A percentile compares a stretch with the other conserved stretches of the same genome.
Evolutionary conservation across 139 green algal genomes (phyloP).

Genomic region (Volvox africanus): DNA sequence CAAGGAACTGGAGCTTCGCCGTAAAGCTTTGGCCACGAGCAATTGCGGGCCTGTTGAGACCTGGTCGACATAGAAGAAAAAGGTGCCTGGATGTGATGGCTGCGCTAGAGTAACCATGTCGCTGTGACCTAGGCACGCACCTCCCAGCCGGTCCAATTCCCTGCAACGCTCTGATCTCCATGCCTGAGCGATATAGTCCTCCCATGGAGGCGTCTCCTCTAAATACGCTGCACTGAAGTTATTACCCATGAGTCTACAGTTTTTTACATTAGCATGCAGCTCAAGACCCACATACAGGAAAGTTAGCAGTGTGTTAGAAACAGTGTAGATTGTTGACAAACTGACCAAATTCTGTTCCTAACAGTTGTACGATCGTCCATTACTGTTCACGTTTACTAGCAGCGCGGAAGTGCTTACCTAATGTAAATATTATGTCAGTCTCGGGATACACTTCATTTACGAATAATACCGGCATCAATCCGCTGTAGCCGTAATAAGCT

Average conservation of each 20-base stretch:
- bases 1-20: slow-evolving; percentile 34
- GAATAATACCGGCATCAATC: too few relatives aligned
- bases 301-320: too few relatives aligned
- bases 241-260: slow-evolving; percentile 11
- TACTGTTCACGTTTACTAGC: too few relatives aligned
- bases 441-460: too few relatives aligned
- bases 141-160: slow-evolving; percentile 35
- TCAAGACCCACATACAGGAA: not conserved
- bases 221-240: not conserved
- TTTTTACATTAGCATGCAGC: not conserved
- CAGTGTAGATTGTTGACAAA: too few relatives aligned
- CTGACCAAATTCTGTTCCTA: too few relatives aligned
- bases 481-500: too few relatives aligned
- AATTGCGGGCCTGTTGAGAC: slow-evolving; percentile 26
- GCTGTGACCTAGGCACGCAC: not conserved
- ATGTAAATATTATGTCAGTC: too few relatives aligned
- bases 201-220: slow-evolving; percentile 3
- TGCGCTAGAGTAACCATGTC: not conserved
- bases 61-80: not conserved
- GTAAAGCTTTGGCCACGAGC: slow-evolving; percentile 27
- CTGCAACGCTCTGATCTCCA: not conserved
- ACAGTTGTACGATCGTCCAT: too few relatives aligned
- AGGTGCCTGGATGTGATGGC: not conserved
- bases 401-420: too few relatives aligned
- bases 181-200: not conserved